These are phyloP conservation scores for Aphanomyces stellatus DNA, from an alignment of 352 stramenopile species.

Conservation along the genomic window DNA sequence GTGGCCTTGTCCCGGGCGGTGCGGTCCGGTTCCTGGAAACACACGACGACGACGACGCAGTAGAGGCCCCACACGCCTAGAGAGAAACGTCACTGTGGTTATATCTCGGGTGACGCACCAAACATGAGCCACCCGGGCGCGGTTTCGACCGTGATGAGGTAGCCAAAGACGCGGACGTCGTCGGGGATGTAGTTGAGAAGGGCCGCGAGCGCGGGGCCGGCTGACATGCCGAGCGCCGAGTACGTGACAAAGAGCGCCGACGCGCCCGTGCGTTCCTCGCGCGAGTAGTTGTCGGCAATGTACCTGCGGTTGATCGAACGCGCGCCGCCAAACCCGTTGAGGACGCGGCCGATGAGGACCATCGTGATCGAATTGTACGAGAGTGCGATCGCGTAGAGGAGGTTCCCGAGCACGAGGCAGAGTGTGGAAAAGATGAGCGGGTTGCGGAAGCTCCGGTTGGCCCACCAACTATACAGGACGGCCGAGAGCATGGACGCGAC, in stretches of 20 bases:
- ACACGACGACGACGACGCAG: conserved; percentile 40
- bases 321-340: conserved; percentile 90
- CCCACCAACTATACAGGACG: conserved; percentile 93
- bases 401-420: conserved; percentile 79
- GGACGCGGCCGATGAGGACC: conserved; percentile 83
- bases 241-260: conserved; percentile 90
- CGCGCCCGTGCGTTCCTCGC: conserved; percentile 85
- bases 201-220: conserved; percentile 73
- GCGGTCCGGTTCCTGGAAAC: conserved; percentile 60
- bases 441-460: conserved; percentile 82
- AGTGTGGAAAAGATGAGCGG: conserved; percentile 78
- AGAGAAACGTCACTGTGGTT: not conserved
- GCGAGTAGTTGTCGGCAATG: conserved; percentile 81
- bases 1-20: conserved; percentile 26
- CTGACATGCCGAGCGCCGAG: conserved; percentile 87
- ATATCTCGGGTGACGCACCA: not conserved
- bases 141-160: conserved; percentile 81
- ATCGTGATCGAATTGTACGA: conserved; percentile 76
- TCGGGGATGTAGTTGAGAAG: conserved; percentile 62
- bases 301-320: conserved; percentile 88
- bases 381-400: conserved; percentile 79
- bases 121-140: conserved; percentile 88
- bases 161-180: conserved; percentile 32
- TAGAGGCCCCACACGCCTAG: conserved; percentile 51
- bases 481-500: conserved; percentile 91